Evolutionary conservation across 1,139 yeast species (phyloP), one percentile per base, ranked within the genome.

Genomic region (Nematodospora anomalae): DNA sequence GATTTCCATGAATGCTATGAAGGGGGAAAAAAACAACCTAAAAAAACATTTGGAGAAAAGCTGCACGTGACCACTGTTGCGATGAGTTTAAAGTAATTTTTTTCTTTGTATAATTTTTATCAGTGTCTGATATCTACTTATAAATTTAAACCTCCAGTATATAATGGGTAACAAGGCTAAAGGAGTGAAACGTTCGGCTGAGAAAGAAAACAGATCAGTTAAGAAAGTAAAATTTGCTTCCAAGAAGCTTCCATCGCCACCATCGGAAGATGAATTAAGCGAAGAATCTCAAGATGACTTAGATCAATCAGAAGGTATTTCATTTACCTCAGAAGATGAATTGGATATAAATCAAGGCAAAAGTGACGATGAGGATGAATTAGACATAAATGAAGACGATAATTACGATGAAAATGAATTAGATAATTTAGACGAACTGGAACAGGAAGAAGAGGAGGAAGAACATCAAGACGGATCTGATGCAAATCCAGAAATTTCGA

Each of bases 161-260:
- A 57, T 50, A 57, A 40, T 43, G 68, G 59, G 44, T 44, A 36
- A 33, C 16, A 41, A 36, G 18, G 13, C 16, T 5, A 39, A 39
- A 22, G 40, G 71, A 15, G 50, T 50, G 36, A 67, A 67, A 50
- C 64, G 74, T 46, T 55, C 62, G 16, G 43, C 52, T 26, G 56
- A 52, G 35, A 44, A 43, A 27, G 44, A 45, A 16, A 42, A 38
- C 28, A 47, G 44, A n/a, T 42, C 30, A 21, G 12, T 46, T 16
- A 66, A 67, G 51, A 64, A 59, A 49, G 49, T 58, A 30, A 67
- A 64, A 49, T 33, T 41, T 7, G 24, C 16, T 28, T 37, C 35
- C 15, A 36, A 47, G 16, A 45, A 47, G 28, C 42, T 47, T 37
- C 51, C 46, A 16, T 45, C 49, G 27, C 53, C 49, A 16, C 44